Evolutionary conservation across 257 asterid genomes (phyloP).

Genomic region (Solanum pennellii): DNA sequence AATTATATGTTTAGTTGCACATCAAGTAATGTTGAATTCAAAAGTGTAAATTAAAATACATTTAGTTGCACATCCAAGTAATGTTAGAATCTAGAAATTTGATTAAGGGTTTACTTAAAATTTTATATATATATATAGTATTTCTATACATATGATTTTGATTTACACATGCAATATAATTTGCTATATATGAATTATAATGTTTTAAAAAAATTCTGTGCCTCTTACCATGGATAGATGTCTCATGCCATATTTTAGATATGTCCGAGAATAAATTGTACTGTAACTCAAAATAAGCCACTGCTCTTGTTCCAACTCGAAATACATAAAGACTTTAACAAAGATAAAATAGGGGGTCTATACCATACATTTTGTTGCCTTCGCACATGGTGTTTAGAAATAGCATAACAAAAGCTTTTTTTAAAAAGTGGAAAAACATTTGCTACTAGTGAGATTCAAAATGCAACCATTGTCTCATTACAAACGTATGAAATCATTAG

Average conservation of each 20-base stretch:
- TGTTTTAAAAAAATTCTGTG: neutral
- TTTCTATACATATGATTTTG: neutral
- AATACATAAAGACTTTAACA: neutral
- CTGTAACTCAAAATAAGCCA: neutral
- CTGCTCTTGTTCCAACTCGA: neutral
- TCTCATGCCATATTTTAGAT: neutral
- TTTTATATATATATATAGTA: too few species aligned
- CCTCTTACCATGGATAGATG: neutral
- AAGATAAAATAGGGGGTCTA: neutral
- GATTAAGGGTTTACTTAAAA: neutral
- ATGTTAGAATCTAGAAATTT: too few species aligned
- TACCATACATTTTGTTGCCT: neutral
- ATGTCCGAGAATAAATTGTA: neutral
- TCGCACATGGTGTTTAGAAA: too few species aligned
- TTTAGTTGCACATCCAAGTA: neutral
- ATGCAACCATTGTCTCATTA: too few species aligned
- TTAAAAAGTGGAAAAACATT: too few species aligned
- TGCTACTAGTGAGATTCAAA: too few species aligned
- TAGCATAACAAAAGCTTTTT: too few species aligned
- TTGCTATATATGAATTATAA: neutral
- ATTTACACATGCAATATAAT: neutral
- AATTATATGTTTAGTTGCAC: neutral
- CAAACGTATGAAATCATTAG: too few species aligned
- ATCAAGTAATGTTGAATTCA: neutral
- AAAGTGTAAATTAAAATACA: neutral